Evolutionary conservation across 257 asterid species (phyloP), one percentile per base, ranked within the genome.

Genomic region (Cinchona pubescens): DNA sequence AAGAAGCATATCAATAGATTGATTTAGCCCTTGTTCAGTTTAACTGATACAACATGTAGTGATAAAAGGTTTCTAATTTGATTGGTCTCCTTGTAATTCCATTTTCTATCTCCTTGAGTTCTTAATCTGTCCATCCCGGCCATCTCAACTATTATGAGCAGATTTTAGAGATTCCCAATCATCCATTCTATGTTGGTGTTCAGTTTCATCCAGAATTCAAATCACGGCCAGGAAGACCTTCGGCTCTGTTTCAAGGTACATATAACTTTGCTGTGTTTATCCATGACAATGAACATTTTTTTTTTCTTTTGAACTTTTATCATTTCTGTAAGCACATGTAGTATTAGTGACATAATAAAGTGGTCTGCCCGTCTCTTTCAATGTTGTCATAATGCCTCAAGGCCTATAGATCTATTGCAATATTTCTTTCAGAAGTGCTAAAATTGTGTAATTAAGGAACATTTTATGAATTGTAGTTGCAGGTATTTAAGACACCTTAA

Each of bases 151-250:
- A 55, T 74, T 61, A 63, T 81, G 21, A 79, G 84, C 82, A 91
- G 97, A 87, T 93, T 69, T 75, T 91, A 82, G 98, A 93, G 88
- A 86, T 90, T 63, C 81, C 75, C 8, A 84, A 65, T 78, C 97
- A 93, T 79, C 97, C 97, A 21, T 93, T 86, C 79, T 93, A 90
- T 71, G 90, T 91, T 77, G 97, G 98, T 40, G 96, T 86, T 75
- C 98, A 93, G 84, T 93, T 93, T 76, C 98, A 93, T 82, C 98
- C 98, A 46, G 98, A 93, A 86, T 91, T 83, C 76, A 93, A 91
- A 85, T 91, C 97, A 9, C 92, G 98, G 63, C 97, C 96, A 46
- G 98, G 96, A 81, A 88, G 87, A 37, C 97, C 98, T 55, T 93
- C 97, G 0, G 91, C 97, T 73, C 75, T 72, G 61, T 93, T 93